Percentiles rank a stretch among this genome's conserved stretches.
phyloP scores from a whole-genome alignment of 495 filamentous ascomycete genomes.

The Penicillium malachiteum region DNA sequence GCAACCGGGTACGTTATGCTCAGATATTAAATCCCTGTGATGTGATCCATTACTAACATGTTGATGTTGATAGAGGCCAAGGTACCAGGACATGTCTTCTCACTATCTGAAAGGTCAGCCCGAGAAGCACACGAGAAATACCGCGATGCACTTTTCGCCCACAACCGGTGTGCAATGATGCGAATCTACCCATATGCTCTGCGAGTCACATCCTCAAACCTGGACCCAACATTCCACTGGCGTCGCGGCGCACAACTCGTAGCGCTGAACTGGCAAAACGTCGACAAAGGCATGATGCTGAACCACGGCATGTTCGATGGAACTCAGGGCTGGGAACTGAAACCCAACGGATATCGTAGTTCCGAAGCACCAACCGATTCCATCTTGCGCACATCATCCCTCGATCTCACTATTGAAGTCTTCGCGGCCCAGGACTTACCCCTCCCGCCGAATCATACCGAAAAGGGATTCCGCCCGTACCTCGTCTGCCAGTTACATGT shows the following conservation, averaged over 20 bases:
- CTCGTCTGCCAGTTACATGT: constrained; percentile 82
- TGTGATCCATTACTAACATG: neutral
- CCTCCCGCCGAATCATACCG: constrained; percentile 51
- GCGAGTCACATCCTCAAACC: constrained; percentile 79
- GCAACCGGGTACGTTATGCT: constrained; percentile 53
- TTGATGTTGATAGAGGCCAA: constrained; percentile 49
- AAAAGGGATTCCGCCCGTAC: constrained; percentile 68
- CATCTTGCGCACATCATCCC: constrained; percentile 21
- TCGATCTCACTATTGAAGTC: constrained; percentile 51
- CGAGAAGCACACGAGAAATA: constrained; percentile 65
- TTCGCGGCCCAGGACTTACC: constrained; percentile 54
- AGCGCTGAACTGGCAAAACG: constrained; percentile 91
- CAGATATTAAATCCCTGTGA: too few relatives aligned
- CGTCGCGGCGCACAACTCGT: constrained; percentile 87
- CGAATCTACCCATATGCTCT: constrained; percentile 83
- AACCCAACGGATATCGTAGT: constrained; percentile 67
- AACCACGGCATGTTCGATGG: constrained; percentile 90
- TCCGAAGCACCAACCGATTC: constrained; percentile 17
- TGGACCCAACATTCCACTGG: constrained; percentile 84
- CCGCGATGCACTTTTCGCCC: constrained; percentile 63
- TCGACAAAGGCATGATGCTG: constrained; percentile 92
- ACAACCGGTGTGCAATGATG: constrained; percentile 86
- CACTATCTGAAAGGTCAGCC: constrained; percentile 77
- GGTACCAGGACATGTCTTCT: constrained; percentile 83
- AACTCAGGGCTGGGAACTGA: constrained; percentile 78